Percentiles rank a stretch among this genome's conserved stretches.
Conservation (phyloP, 2,329 filamentous ascomycete species). For the Curvularia eragrostidis region DNA sequence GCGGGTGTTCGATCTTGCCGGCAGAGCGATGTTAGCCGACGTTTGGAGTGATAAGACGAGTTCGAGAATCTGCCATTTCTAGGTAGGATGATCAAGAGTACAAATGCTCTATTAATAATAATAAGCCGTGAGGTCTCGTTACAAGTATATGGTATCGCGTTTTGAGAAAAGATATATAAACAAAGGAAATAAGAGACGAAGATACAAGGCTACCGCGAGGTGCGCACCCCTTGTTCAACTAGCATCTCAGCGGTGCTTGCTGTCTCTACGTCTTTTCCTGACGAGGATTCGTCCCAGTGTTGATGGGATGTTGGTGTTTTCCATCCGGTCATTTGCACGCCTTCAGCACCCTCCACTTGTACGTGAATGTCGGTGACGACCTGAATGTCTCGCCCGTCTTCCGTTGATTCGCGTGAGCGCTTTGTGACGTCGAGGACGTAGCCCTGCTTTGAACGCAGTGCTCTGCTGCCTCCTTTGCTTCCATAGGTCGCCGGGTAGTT, state of each 20-base stretch:
- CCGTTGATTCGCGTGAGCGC: constrained; percentile 6
- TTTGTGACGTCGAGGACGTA: constrained; percentile 15
- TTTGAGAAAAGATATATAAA: neutral
- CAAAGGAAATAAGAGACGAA: constrained; percentile 8
- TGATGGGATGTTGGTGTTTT: constrained; percentile 7
- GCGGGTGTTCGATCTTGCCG: neutral
- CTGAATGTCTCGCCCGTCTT: constrained; percentile 28
- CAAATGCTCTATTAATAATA: constrained; percentile 8
- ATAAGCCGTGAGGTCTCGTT: constrained; percentile 11
- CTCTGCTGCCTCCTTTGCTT: constrained; percentile 14
- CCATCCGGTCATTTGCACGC: constrained; percentile 16
- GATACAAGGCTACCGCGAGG: neutral
- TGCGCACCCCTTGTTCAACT: neutral
- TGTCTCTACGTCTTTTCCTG: constrained; percentile 4
- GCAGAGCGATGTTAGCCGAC: neutral
- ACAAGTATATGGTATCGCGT: neutral
- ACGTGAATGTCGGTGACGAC: constrained; percentile 35
- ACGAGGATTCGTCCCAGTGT: constrained; percentile 8
- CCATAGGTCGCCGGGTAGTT: constrained; percentile 21
- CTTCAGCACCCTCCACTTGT: constrained; percentile 24
- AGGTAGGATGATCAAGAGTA: neutral
- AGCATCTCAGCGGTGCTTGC: constrained; percentile 11
- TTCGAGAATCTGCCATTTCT: neutral
- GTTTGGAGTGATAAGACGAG: neutral
- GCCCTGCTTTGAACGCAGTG: constrained; percentile 10